These are phyloP conservation scores for Solanum clarkiae DNA, from an alignment of 257 asterid genomes.

Conservation along the genomic window DNA sequence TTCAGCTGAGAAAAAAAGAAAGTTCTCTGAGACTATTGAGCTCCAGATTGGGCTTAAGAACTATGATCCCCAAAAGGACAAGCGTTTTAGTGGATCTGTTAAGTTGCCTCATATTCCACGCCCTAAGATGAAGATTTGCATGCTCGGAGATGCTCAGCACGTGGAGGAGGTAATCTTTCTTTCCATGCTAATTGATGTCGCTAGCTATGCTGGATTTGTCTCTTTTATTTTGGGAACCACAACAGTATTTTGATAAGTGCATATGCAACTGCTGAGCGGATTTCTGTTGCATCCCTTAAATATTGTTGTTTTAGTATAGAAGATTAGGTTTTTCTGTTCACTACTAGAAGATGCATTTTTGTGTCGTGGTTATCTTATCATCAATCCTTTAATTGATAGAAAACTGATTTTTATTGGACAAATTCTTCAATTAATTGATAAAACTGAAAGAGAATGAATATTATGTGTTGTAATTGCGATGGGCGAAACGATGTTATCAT, in stretches of 20 bases:
- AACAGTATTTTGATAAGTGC: neutral
- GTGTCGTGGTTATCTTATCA: neutral
- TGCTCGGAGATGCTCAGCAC: slow-evolving; percentile 4
- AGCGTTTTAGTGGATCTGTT: slow-evolving; percentile 3
- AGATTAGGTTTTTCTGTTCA: neutral
- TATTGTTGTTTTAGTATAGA: neutral
- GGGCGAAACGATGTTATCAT: neutral
- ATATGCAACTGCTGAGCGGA: neutral
- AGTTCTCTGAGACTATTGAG: neutral
- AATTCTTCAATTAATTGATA: neutral
- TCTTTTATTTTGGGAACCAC: neutral
- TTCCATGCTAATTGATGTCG: neutral
- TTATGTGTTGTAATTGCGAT: neutral
- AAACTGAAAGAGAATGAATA: neutral
- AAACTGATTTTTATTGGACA: neutral
- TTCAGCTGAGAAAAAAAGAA: slow-evolving; percentile 4
- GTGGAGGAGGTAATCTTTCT: neutral
- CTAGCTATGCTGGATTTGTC: neutral
- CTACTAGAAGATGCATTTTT: neutral
- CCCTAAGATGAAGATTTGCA: neutral
- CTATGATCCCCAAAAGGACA: slow-evolving; percentile 16
- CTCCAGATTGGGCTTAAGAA: slow-evolving; percentile 5
- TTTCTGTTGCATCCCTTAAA: neutral
- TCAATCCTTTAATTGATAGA: neutral
- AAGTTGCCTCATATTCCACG: neutral